Percentiles rank a stretch among this genome's conserved stretches.
phyloP scores from a whole-genome alignment of 2,329 filamentous ascomycete genomes.

The Helotiales sp. region DNA sequence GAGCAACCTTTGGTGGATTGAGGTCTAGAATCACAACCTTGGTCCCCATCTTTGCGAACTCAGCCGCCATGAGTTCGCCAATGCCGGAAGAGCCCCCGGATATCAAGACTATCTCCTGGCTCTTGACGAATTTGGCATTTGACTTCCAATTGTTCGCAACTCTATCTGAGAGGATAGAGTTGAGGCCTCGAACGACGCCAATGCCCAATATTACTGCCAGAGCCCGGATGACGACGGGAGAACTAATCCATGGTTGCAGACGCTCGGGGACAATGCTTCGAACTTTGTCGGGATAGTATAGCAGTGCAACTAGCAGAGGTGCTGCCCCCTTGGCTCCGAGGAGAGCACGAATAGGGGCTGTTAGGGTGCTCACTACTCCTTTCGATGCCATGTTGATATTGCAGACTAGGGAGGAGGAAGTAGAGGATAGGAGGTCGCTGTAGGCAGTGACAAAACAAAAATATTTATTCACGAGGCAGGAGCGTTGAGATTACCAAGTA shows the following conservation, averaged over 20 bases:
- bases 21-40: slow-evolving; percentile 73
- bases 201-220: slow-evolving; percentile 45
- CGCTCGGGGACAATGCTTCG: slow-evolving; percentile 19
- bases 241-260: slow-evolving; percentile 20
- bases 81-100: slow-evolving; percentile 76
- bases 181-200: slow-evolving; percentile 49
- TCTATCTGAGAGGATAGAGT: slow-evolving; percentile 50
- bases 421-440: not conserved
- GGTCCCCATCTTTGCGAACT: slow-evolving; percentile 62
- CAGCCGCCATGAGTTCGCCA: slow-evolving; percentile 61
- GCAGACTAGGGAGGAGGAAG: no score
- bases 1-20: slow-evolving; percentile 36
- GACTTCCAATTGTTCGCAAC: slow-evolving; percentile 49
- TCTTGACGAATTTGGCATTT: slow-evolving; percentile 61
- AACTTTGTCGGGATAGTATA: slow-evolving; percentile 29
- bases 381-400: no score
- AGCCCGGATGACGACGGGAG: slow-evolving; percentile 16
- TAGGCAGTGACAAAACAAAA: not conserved
- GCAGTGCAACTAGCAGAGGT: slow-evolving; percentile 24
- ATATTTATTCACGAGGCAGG: not conserved
- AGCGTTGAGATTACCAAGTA: not conserved
- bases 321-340: slow-evolving; percentile 23
- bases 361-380: slow-evolving; percentile 9
- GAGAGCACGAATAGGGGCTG: slow-evolving; percentile 11
- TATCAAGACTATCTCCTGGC: slow-evolving; percentile 68